Conservation (phyloP, 2,329 filamentous ascomycete genomes). For the Didymosphaeria variabile region DNA sequence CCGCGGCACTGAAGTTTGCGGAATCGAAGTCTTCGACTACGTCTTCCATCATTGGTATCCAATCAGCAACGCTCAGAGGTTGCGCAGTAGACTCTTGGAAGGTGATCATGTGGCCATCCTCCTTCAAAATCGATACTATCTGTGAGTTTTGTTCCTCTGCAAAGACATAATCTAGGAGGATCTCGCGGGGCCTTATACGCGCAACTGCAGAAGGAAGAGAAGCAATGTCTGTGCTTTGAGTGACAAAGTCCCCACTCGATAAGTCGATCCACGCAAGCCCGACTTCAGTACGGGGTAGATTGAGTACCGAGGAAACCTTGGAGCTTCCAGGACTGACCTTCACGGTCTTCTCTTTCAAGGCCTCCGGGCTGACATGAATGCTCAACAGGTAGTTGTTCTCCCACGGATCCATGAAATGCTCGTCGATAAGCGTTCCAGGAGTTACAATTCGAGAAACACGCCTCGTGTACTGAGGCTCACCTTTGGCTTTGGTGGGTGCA, state of each 20-base stretch:
- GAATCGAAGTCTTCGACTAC: slow-evolving; percentile 66
- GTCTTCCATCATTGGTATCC: slow-evolving; percentile 80
- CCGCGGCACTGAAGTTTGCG: slow-evolving; percentile 69
- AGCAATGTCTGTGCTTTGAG: slow-evolving; percentile 75
- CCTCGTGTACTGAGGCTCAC: slow-evolving; percentile 84
- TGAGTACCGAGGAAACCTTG: slow-evolving; percentile 43
- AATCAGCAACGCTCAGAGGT: slow-evolving; percentile 66
- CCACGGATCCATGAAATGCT: slow-evolving; percentile 95
- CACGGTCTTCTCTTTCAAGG: slow-evolving; percentile 32
- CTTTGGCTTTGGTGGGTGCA: slow-evolving; percentile 74
- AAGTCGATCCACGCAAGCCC: slow-evolving; percentile 94
- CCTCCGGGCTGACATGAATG: slow-evolving; percentile 67
- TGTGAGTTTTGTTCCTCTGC: slow-evolving; percentile 66
- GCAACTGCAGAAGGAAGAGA: slow-evolving; percentile 83
- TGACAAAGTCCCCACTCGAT: slow-evolving; percentile 93
- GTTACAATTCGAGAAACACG: slow-evolving; percentile 88
- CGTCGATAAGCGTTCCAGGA: slow-evolving; percentile 94
- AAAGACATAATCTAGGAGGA: slow-evolving; percentile 72
- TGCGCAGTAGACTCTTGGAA: slow-evolving; percentile 65
- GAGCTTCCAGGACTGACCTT: slow-evolving; percentile 40
- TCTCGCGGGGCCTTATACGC: slow-evolving; percentile 83
- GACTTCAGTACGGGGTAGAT: slow-evolving; percentile 58
- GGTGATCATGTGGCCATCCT: slow-evolving; percentile 79
- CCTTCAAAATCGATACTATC: slow-evolving; percentile 73
- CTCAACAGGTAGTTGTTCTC: slow-evolving; percentile 93